Evolutionary conservation across 345 rosid species (phyloP), one percentile per base, ranked within the genome.

Genomic region (Moringa oleifera): DNA sequence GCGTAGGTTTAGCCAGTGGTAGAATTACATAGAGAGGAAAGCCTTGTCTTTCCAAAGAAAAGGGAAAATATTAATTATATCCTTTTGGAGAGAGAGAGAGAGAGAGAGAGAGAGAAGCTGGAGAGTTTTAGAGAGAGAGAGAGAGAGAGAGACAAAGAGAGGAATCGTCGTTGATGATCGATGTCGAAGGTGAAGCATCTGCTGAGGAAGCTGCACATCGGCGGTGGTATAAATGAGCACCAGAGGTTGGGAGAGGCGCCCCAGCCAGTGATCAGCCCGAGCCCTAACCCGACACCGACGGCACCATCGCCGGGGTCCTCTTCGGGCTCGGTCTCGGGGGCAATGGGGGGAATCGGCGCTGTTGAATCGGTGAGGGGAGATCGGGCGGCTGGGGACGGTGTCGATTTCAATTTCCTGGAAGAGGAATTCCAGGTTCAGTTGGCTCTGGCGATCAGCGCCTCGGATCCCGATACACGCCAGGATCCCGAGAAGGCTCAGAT

Each of bases 121-220:
- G n/a, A n/a, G n/a, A n/a, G n/a, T n/a, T n/a, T n/a, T n/a, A n/a
- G n/a, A n/a, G n/a, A n/a, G n/a, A n/a, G n/a, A n/a, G n/a, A n/a
- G n/a, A n/a, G n/a, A n/a, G n/a, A n/a, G 68, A 66, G 64, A 72
- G 70, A 64, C 67, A 71, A 53, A 70, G 71, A 67, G 71, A 65
- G 64, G 63, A 71, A 62, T 71, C 70, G 49, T 67, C 66, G 82
- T 84, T 84, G 77, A 85, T 89, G 95, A 84, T 84, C 85, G 71
- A 92, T 92, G 98, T 78, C 97, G 79, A 92, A 81, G 80, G 80
- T 92, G 97, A 92, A 87, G 82, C 90, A 89, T 83, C 81, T 92
- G 58, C 83, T 89, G 4, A 76, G 88, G 69, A 92, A 92, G 67
- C 89, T 92, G 64, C 98, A 92, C 83, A 89, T 92, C 82, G 93